These are phyloP conservation scores for Hansenula lynferdii DNA, from an alignment of 1,139 yeast genomes.

Conservation along the genomic window DNA sequence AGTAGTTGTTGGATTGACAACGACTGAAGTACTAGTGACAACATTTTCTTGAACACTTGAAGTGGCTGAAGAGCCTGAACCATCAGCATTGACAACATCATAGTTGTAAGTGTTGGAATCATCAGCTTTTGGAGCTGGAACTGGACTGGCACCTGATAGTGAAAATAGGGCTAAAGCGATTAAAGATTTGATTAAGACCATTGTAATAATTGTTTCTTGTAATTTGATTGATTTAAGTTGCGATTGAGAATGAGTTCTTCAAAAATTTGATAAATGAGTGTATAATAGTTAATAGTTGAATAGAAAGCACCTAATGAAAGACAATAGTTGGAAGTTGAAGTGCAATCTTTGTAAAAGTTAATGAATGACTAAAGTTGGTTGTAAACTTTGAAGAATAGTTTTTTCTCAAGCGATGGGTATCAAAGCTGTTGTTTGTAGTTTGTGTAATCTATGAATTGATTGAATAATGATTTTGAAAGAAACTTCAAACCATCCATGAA, in stretches of 20 bases:
- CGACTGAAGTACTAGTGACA: conserved; percentile 8
- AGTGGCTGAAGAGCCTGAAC: conserved; percentile 20
- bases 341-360: conserved; percentile 8
- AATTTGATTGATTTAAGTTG: conserved; percentile 18
- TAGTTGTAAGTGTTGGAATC: conserved; percentile 17
- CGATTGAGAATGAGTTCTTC: conserved; percentile 32
- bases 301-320: conserved; percentile 15
- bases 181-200: conserved; percentile 20
- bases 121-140: conserved; percentile 16
- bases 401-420: conserved; percentile 3
- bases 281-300: conserved; percentile 19
- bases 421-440: neutral
- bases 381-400: neutral
- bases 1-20: conserved; percentile 8
- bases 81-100: conserved; percentile 23
- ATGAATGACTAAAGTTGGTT: conserved; percentile 19
- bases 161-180: conserved; percentile 15
- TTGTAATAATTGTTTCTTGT: conserved; percentile 4
- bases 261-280: conserved; percentile 13
- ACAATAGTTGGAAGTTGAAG: conserved; percentile 21
- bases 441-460: neutral
- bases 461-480: neutral
- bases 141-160: conserved; percentile 17
- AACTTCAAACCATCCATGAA: neutral
- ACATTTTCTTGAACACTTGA: conserved; percentile 10